phyloP scores from a whole-genome alignment of 2,329 filamentous ascomycete genomes.

The Aspergillus nomiae region DNA sequence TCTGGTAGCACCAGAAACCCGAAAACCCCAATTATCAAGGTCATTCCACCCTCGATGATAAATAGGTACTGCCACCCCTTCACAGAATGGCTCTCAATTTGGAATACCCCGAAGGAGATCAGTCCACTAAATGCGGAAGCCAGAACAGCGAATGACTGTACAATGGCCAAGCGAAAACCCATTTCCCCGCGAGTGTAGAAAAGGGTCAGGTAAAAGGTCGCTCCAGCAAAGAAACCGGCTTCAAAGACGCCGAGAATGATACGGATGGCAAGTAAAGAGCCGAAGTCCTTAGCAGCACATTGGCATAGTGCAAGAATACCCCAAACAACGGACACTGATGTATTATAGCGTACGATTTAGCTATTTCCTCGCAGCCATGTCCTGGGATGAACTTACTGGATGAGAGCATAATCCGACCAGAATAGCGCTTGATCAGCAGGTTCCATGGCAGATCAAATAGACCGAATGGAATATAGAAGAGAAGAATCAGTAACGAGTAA shows the following conservation, averaged over 20 bases:
- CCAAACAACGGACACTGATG: constrained; percentile 29
- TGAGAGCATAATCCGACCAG: constrained; percentile 46
- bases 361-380: not conserved
- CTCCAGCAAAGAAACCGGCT: constrained; percentile 58
- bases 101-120: constrained; percentile 49
- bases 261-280: constrained; percentile 51
- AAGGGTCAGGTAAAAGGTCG: constrained; percentile 57
- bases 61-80: constrained; percentile 52
- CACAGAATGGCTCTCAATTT: constrained; percentile 49
- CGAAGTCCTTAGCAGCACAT: constrained; percentile 53
- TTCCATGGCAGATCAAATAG: constrained; percentile 53
- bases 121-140: constrained; percentile 46
- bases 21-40: constrained; percentile 28
- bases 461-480: constrained; percentile 56
- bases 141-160: constrained; percentile 46
- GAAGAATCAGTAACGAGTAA: constrained; percentile 40
- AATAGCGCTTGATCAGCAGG: constrained; percentile 41
- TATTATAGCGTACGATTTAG: not conserved
- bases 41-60: constrained; percentile 45
- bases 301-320: constrained; percentile 45
- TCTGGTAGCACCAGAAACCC: constrained; percentile 40
- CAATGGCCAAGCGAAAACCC: constrained; percentile 48
- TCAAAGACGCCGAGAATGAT: constrained; percentile 48
- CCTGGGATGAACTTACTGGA: constrained; percentile 16
- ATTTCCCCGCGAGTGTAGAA: constrained; percentile 48